Evolutionary conservation across 2,329 filamentous ascomycete species (phyloP), one percentile per base, ranked within the genome.

Genomic region (Emmonsiellopsis sp.): DNA sequence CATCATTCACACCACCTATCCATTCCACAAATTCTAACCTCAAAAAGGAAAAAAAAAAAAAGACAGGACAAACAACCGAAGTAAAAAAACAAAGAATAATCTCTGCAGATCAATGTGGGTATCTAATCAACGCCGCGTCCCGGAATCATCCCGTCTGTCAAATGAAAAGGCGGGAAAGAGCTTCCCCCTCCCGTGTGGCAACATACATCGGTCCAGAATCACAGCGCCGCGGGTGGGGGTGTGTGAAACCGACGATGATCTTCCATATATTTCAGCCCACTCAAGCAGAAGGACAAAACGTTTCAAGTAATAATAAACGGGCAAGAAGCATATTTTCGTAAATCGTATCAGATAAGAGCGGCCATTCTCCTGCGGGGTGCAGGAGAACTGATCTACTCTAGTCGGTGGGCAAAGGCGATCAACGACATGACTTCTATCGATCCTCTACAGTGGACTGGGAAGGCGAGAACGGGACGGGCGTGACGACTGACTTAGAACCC

Each of bases 401-500:
- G 58, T 58, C 59, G 59, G 56, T 43, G 41, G 31, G 40, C 32
- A 43, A 50, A 47, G 63, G 57, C 60, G 57, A 62, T 59, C 60
- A 57, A 60, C 56, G 60, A 59, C 58, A 58, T 60, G 59, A 59
- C 64, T 69, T 62, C 65, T 65, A 68, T 66, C 63, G 63, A 61
- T 69, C 65, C 67, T 67, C 65, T 66, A 64, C 60, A 63, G 67
- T 64, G 65, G 65, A 69, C 68, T 65, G 67, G 66, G 65, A 67
- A 68, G 69, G 68, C 70, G 67, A 68, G 66, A 70, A 65, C 63
- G 68, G 70, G 70, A 71, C 66, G 65, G 68, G 63, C 63, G 66
- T 64, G 67, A 65, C 63, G 65, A 66, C 62, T 62, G 64, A 65
- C 63, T 69, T 77, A 78, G 71, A 78, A 78, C 58, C 75, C 75